These are phyloP conservation scores for Emiliania huxleyi DNA, from an alignment of 78 protist genomes.

Conservation along the genomic window DNA sequence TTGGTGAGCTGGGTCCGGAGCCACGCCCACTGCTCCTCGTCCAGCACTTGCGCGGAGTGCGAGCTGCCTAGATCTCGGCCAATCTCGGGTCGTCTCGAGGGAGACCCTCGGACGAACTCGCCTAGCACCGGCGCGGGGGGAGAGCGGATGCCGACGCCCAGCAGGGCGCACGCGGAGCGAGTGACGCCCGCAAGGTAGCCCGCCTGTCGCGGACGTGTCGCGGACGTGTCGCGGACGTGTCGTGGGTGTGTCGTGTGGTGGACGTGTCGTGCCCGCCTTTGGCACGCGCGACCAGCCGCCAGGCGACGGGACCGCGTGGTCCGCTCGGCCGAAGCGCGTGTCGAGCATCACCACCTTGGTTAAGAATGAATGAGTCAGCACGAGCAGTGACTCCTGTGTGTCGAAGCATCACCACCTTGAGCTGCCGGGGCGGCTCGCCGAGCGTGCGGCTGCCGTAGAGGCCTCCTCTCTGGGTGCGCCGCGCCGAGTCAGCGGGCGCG, in stretches of 20 bases:
- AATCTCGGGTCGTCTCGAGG: too few relatives aligned
- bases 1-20: neutral
- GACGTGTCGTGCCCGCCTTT: too few relatives aligned
- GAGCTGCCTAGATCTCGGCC: too few relatives aligned
- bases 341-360: neutral
- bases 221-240: too few relatives aligned
- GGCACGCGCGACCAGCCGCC: too few relatives aligned
- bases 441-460: neutral
- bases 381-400: too few relatives aligned
- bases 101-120: too few relatives aligned
- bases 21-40: conserved; percentile 16
- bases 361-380: too few relatives aligned
- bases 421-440: neutral
- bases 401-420: neutral
- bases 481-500: too few relatives aligned
- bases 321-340: neutral
- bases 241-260: too few relatives aligned
- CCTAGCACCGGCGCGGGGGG: neutral
- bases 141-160: neutral
- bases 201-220: too few relatives aligned
- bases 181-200: neutral
- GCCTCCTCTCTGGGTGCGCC: neutral
- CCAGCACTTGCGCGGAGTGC: neutral
- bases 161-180: too few relatives aligned
- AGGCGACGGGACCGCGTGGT: neutral